Percentiles rank a stretch among this genome's conserved stretches.
These are phyloP conservation scores for Cryptosporidium meleagridis DNA, from an alignment of 169 alveolate species.

Conservation along the genomic window DNA sequence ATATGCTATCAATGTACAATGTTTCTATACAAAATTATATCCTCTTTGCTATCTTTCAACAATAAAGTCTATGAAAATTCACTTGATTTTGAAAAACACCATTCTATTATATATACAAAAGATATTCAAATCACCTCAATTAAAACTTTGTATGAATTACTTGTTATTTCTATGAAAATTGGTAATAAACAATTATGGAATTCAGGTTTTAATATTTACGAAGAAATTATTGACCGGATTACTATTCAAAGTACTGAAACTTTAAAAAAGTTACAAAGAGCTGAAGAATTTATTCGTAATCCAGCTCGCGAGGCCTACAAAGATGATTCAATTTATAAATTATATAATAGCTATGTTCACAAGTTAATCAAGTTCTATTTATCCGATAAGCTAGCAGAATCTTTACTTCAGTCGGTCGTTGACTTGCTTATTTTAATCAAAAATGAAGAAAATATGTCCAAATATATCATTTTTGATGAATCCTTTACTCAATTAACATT, in stretches of 20 bases:
- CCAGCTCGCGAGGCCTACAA: no score
- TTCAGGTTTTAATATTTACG: not conserved
- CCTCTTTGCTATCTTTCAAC: not conserved
- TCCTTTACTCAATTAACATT: not conserved
- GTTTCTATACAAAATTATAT: not conserved
- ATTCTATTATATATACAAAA: not conserved
- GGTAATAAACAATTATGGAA: constrained; percentile 15
- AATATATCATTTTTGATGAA: not conserved
- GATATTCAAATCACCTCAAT: constrained; percentile 35
- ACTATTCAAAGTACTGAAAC: constrained; percentile 22
- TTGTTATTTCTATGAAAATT: constrained; percentile 9
- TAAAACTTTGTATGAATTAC: constrained; percentile 29
- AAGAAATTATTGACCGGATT: constrained; percentile 1
- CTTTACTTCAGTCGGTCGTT: constrained; percentile 39
- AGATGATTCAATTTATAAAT: not conserved
- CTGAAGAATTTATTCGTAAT: constrained; percentile 29
- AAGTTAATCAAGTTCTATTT: constrained; percentile 16
- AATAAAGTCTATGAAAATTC: not conserved
- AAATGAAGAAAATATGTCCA: not conserved
- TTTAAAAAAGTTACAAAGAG: constrained; percentile 2
- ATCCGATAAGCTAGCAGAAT: constrained; percentile 68
- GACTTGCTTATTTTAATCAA: constrained; percentile 18
- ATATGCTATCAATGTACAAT: constrained; percentile 4
- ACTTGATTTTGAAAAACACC: not conserved
- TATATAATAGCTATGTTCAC: constrained; percentile 18